These are phyloP conservation scores for Russula olivacea DNA, from an alignment of 768 basidiomycete species.

Conservation along the genomic window DNA sequence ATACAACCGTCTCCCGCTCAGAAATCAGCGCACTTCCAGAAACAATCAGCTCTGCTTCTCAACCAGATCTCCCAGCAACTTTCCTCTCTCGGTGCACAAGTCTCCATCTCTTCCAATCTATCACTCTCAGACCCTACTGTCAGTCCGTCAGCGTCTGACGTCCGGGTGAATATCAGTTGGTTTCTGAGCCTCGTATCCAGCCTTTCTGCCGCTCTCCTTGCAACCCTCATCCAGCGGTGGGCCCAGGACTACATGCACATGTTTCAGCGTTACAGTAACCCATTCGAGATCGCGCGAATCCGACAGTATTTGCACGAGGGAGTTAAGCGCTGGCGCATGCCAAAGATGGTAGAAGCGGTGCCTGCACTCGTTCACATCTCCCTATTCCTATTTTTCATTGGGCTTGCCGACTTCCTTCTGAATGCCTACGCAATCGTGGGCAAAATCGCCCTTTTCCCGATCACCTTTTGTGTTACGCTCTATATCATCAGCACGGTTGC, in stretches of 20 bases:
- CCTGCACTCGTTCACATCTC: constrained; percentile 46
- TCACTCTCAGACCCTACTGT: background rate
- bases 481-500: constrained; percentile 17
- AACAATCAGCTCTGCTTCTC: constrained; percentile 13
- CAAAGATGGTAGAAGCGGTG: constrained; percentile 38
- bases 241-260: constrained; percentile 33
- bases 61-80: constrained; percentile 16
- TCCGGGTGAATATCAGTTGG: constrained; percentile 40
- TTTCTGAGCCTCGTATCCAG: constrained; percentile 36
- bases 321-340: constrained; percentile 37
- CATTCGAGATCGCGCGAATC: constrained; percentile 36
- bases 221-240: constrained; percentile 48
- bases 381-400: constrained; percentile 44
- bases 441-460: background rate
- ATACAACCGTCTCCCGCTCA: constrained; percentile 11
- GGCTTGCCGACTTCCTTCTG: constrained; percentile 39
- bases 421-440: constrained; percentile 18
- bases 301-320: constrained; percentile 37
- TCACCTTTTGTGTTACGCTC: constrained; percentile 1
- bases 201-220: constrained; percentile 39
- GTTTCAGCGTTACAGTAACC: constrained; percentile 30
- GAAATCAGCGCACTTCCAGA: background rate
- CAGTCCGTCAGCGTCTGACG: constrained; percentile 29
- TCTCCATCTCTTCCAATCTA: background rate
- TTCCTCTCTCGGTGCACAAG: background rate